Base-by-base conservation (phyloP, 176 grass and related monocot species). In the Rhynchospora pubera region DNA sequence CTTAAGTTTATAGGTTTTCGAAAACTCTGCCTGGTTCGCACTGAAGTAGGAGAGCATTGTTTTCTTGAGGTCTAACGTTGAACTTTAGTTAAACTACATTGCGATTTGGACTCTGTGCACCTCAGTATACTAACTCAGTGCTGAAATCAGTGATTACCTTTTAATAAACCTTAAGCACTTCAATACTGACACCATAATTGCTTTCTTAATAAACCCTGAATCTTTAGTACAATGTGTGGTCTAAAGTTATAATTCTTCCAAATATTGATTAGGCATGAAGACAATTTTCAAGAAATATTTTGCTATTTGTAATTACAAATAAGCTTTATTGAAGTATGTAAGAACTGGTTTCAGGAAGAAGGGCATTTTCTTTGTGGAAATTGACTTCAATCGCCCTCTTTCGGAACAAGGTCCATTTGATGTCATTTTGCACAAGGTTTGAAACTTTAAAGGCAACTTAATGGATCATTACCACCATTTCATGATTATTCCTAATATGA, bases 341-440 rank as follows among this genome's bases (percentile, higher is more conserved):
- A 60, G 16, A 44, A 80, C 59, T 82, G 23, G 48, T 66, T 78
- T 42, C 90, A 97, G 94, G 86, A 94, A 94, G 80, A 97, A 94
- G 67, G 94, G 94, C 55, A 94, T 97, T 89, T 82, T 52, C 83
- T 94, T 97, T 28, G 79, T 97, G 69, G 74, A 90, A 70, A 97
- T 97, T 81, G 90, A 92, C 72, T 88, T 86, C 28, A 84, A 70
- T 65, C 66, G 62, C 51, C 86, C 92, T 61, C 90, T 97, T 11
- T 83, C 83, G 15, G 87, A 97, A 79, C 94, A 97, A 92, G 94
- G 94, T 18, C 94, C 94, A 71, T 97, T 97, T 87, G 91, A 97
- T 85, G 85, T 97, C 63, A 90, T 97, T 82, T 83, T 97, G 83
- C 94, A 97, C 71, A 97, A 97, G 94, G 94, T 97, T 67, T 72